These are phyloP conservation scores for Thalassiosira livingstoniorum DNA, from an alignment of 352 stramenopile species.

Conservation along the genomic window DNA sequence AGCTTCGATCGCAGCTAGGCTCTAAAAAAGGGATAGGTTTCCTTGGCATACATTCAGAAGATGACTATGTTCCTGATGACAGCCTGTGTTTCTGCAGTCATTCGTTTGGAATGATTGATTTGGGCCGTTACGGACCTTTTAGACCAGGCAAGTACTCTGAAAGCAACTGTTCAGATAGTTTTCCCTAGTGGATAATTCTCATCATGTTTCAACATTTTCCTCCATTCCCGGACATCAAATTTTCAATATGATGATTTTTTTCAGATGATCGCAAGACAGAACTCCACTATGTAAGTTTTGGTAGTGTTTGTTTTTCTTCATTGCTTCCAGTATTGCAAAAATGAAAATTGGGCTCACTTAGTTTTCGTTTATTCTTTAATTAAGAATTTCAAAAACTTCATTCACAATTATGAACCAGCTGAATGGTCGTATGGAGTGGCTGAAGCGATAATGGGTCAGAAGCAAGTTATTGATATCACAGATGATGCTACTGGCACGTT, in stretches of 20 bases:
- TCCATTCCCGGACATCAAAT: background rate
- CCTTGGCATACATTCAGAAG: constrained; percentile 51
- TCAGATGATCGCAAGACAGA: constrained; percentile 64
- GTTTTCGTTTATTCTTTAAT: no score
- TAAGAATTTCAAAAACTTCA: constrained; percentile 77
- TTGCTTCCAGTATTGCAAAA: no score
- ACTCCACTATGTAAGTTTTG: constrained; percentile 60
- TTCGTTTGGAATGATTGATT: constrained; percentile 44
- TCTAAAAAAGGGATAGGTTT: constrained; percentile 48
- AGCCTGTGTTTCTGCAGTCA: constrained; percentile 41
- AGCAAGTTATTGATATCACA: constrained; percentile 80
- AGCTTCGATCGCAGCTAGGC: constrained; percentile 17
- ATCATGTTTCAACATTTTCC: background rate
- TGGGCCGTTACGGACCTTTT: constrained; percentile 62
- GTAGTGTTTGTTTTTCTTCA: no score
- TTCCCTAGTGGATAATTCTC: constrained; percentile 12
- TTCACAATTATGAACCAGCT: constrained; percentile 66
- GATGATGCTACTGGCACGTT: constrained; percentile 75
- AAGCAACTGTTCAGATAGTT: no score
- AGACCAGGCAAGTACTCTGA: constrained; percentile 25
- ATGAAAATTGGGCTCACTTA: no score
- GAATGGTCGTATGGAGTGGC: constrained; percentile 68
- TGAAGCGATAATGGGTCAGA: constrained; percentile 38
- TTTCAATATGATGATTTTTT: background rate
- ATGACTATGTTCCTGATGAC: constrained; percentile 52